phyloP scores from a whole-genome alignment of 2,329 filamentous ascomycete genomes.

The Didymella glomerata region DNA sequence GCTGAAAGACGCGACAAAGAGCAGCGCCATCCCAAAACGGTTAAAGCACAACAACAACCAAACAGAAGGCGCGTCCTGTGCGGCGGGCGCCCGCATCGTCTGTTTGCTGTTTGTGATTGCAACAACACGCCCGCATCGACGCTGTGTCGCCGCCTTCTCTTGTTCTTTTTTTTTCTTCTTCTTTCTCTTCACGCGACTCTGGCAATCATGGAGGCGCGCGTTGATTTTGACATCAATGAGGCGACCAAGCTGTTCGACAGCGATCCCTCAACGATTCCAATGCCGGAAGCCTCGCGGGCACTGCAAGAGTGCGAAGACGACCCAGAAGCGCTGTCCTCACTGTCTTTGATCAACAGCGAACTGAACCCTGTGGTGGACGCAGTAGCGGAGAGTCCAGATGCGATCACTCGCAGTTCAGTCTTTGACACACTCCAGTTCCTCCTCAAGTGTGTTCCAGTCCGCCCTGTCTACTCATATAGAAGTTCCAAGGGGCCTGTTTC shows the following conservation, averaged over 20 bases:
- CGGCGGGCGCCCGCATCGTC: slow-evolving; percentile 21
- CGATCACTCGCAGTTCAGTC: slow-evolving; percentile 76
- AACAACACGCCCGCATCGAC: slow-evolving; percentile 29
- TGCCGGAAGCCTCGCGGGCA: slow-evolving; percentile 82
- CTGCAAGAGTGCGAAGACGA: slow-evolving; percentile 94
- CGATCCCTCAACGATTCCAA: slow-evolving; percentile 83
- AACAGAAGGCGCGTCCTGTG: slow-evolving; percentile 32
- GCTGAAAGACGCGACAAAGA: slow-evolving; percentile 15
- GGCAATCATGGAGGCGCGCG: slow-evolving; percentile 69
- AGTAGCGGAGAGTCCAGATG: slow-evolving; percentile 89
- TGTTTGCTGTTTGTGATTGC: slow-evolving; percentile 22
- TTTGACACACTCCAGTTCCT: slow-evolving; percentile 96
- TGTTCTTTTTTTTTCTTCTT: slow-evolving; percentile 22
- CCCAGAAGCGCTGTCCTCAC: slow-evolving; percentile 78
- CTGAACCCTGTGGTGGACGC: slow-evolving; percentile 93
- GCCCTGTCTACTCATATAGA: slow-evolving; percentile 47
- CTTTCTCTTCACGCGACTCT: slow-evolving; percentile 24
- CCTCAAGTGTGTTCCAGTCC: slow-evolving; percentile 84
- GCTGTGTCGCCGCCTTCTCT: slow-evolving; percentile 27
- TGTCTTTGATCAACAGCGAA: slow-evolving; percentile 79
- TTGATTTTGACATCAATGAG: slow-evolving; percentile 94
- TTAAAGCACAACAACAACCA: slow-evolving; percentile 19
- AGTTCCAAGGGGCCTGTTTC: slow-evolving; percentile 50
- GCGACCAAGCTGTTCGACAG: slow-evolving; percentile 97
- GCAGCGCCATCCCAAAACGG: slow-evolving; percentile 21